Evolutionary conservation across 495 filamentous ascomycete genomes (phyloP), one percentile per base, ranked within the genome.

Genomic region (Barbatosphaeria neglecta): DNA sequence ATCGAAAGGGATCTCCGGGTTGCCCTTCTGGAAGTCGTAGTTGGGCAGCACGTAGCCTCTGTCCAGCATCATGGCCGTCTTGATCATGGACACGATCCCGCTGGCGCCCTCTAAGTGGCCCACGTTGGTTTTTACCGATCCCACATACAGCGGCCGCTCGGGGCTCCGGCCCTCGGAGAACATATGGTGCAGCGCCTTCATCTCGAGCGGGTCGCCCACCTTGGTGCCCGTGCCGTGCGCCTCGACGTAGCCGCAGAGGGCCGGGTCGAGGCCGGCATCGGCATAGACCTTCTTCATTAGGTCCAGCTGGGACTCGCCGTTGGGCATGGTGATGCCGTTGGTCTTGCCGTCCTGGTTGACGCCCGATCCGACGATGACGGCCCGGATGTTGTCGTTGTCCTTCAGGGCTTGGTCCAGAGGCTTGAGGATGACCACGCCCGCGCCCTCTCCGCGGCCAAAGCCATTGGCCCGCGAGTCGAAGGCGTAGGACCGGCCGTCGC

Each of bases 381-480:
- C 74, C 16, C 80, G 69, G 23, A 86, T 80, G 0, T 73, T 72
- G 48, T 78, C 67, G 3, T 69, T 66, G 48, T 75, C 73, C 6
- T 58, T 51, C 3, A 77, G 45, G 0, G 76, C 83, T 35, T 77
- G 70, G 35, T 27, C 70, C 59, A 85, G 65, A 15, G 59, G 58
- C 56, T 86, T 88, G 2, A 88, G 46, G 7, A 74, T 63, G 0
- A 86, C 31, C 0, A 70, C 70, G 4, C 62, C 72, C 0, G 62
- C 76, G 3, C 85, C 69, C 17, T 75, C 77, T 23, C 81, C 72
- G 18, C 84, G 76, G 1, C 39, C 84, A 55, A 82, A 87, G 0
- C 84, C 84, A 53, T 83, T 68, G 0, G 81, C 84, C 0, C 52
- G 46, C 0, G 64, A 62, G 46, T 83, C 78, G 37, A 68, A 70